Base-by-base conservation (phyloP, 441 rosid species). In the Adansonia gregorii region DNA sequence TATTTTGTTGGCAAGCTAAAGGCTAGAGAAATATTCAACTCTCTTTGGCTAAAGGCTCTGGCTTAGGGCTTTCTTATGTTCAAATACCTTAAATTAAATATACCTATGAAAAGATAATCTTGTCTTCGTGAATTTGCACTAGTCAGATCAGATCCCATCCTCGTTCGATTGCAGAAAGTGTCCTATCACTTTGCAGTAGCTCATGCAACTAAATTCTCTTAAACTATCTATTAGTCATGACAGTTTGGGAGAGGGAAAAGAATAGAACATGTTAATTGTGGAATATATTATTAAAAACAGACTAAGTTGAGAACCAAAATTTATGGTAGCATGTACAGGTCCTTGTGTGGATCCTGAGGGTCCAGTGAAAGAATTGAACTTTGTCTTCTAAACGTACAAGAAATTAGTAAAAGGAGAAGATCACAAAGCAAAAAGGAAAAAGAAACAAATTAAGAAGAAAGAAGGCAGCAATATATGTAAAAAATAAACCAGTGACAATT, bases 61-160 rank as follows among this genome's bases (percentile, higher is more conserved):
- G 79, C 81, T 88, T 81, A 80, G 88, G 91, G 85, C 80, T 77
- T 84, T 83, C 60, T 76, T 73, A 52, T 82, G 61, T 69, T 71
- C 79, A 81, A 74, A 43, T 67, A 58, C 79, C 67, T 74, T 55
- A 73, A 66, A 56, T 35, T 35, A 35, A 35, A 14, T 24, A 39
- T 12, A 58, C 61, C 43, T 59, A 67, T 41, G 45, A 49, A 35
- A 60, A 72, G 3, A 67, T 35, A 67, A 63, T 52, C 79, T 12
- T 35, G 41, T 35, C 41, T 35, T 78, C 76, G 65, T 78, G 80
- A 85, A 75, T 78, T 81, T 80, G 67, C 87, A 82, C 78, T 78
- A 45, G 72, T 78, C 85, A n/a, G 48, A 71, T 72, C 75, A 82
- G 85, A 84, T 86, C 86, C 83, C 80, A 67, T 68, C 66, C 73